A percentile compares a stretch with the other conserved stretches of the same genome.
Conservation (phyloP, 2,329 filamentous ascomycete species). For the Pezizomycotina sp. region DNA sequence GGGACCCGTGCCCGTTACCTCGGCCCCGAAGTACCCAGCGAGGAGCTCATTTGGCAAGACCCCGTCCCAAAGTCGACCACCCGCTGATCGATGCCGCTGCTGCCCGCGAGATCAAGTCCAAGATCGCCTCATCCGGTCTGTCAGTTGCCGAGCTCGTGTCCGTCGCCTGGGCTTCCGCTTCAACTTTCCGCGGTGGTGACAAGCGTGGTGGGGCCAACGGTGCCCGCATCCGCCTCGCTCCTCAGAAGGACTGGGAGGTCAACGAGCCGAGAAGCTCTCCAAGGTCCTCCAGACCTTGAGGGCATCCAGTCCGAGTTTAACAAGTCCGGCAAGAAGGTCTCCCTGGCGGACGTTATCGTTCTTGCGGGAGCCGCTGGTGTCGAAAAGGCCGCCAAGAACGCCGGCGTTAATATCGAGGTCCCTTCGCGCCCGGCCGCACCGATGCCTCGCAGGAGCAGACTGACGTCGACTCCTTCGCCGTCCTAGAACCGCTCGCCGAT, state of each 20-base stretch:
- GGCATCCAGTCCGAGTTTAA: slow-evolving; percentile 52
- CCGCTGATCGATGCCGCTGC: slow-evolving; percentile 46
- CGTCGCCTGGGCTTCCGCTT: slow-evolving; percentile 52
- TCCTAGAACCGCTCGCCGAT: slow-evolving; percentile 54
- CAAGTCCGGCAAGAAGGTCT: slow-evolving; percentile 49
- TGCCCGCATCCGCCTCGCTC: slow-evolving; percentile 56
- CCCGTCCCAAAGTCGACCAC: slow-evolving; percentile 45
- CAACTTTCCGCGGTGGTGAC: slow-evolving; percentile 57
- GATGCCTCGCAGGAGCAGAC: slow-evolving; percentile 59
- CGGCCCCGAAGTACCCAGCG: slow-evolving; percentile 55
- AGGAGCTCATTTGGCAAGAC: slow-evolving; percentile 60
- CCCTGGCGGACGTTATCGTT: slow-evolving; percentile 63
- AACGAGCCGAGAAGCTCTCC: slow-evolving; percentile 55
- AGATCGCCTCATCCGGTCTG: slow-evolving; percentile 47
- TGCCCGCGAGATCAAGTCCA: slow-evolving; percentile 48
- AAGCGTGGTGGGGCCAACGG: slow-evolving; percentile 74
- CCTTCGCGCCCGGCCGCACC: slow-evolving; percentile 55
- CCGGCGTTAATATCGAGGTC: slow-evolving; percentile 38
- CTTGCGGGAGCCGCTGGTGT: slow-evolving; percentile 54
- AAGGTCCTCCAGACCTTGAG: slow-evolving; percentile 47
- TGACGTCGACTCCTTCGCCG: slow-evolving; percentile 44
- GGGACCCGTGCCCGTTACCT: slow-evolving; percentile 52
- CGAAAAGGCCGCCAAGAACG: slow-evolving; percentile 48
- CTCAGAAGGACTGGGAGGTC: slow-evolving; percentile 54
- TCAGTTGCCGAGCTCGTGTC: slow-evolving; percentile 45